phyloP scores from a whole-genome alignment of 1,284 basidiomycete species.

The Schizophyllum amplum region DNA sequence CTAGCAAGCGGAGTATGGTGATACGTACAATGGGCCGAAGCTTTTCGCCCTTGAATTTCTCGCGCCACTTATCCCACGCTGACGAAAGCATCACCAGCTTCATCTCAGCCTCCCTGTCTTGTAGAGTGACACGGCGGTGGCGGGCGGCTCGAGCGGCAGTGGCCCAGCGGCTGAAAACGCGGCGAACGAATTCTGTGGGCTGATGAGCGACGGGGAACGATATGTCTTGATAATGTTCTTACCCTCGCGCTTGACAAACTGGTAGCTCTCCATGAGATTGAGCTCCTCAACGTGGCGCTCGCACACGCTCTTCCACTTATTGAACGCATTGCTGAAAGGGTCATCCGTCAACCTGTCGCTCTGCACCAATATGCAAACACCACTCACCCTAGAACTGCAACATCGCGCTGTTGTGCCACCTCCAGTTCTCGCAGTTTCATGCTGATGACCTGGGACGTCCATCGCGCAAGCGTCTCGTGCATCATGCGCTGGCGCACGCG shows the following conservation, averaged over 20 bases:
- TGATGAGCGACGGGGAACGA: slow-evolving; percentile 1
- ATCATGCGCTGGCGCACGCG: slow-evolving; percentile 44
- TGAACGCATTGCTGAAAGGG: slow-evolving; percentile 43
- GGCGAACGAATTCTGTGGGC: slow-evolving; percentile 50
- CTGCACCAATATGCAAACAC: no score
- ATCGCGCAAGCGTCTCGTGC: slow-evolving; percentile 37
- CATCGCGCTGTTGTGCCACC: slow-evolving; percentile 41
- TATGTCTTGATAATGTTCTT: slow-evolving; percentile 7
- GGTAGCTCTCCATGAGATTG: slow-evolving; percentile 74
- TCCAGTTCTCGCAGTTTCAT: slow-evolving; percentile 65
- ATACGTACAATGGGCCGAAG: slow-evolving; percentile 54
- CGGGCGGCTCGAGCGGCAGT: slow-evolving; percentile 45
- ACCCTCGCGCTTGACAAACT: slow-evolving; percentile 72
- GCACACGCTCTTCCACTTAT: slow-evolving; percentile 58
- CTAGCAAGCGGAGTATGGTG: not conserved
- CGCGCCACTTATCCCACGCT: slow-evolving; percentile 73
- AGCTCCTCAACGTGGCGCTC: slow-evolving; percentile 58
- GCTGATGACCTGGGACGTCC: slow-evolving; percentile 68
- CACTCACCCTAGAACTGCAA: slow-evolving; percentile 42
- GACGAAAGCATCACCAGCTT: slow-evolving; percentile 37
- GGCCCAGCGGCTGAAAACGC: slow-evolving; percentile 67
- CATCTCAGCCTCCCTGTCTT: slow-evolving; percentile 56
- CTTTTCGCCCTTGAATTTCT: slow-evolving; percentile 52
- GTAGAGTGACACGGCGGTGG: slow-evolving; percentile 47
- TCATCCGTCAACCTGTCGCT: not conserved